These are phyloP conservation scores for Physaria fendleri DNA, from an alignment of 345 rosid genomes.

Conservation along the genomic window DNA sequence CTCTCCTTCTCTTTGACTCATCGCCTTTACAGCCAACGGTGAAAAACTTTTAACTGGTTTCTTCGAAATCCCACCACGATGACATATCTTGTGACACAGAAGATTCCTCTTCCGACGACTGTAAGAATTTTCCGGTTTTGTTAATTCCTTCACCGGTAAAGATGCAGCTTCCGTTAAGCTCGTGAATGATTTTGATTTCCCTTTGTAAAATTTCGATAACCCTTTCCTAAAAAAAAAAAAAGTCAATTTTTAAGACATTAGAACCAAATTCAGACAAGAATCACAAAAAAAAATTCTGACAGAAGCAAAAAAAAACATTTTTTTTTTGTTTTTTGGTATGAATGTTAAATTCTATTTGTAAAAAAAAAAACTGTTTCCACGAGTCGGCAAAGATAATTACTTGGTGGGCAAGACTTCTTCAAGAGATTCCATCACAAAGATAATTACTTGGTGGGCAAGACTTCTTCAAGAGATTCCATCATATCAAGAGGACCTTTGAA, in stretches of 20 bases:
- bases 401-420: conserved; percentile 51
- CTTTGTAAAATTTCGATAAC: conserved; percentile 59
- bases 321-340: too few relatives aligned
- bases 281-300: neutral
- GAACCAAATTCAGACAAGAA: neutral
- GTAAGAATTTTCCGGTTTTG: conserved; percentile 50
- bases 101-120: conserved; percentile 46
- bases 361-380: too few relatives aligned
- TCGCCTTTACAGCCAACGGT: conserved; percentile 44
- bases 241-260: neutral
- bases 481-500: conserved; percentile 43
- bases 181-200: conserved; percentile 59
- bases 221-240: conserved; percentile 51
- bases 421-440: conserved; percentile 50
- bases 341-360: too few relatives aligned
- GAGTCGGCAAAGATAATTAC: too few relatives aligned
- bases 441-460: conserved; percentile 44
- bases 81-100: conserved; percentile 36
- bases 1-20: conserved; percentile 39
- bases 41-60: conserved; percentile 42
- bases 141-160: conserved; percentile 42
- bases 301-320: too few relatives aligned
- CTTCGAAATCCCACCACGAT: conserved; percentile 44
- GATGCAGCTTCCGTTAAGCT: conserved; percentile 39
- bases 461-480: conserved; percentile 55